Evolutionary conservation across 352 stramenopile genomes (phyloP), one percentile per base, ranked within the genome.

Genomic region (Phytopythium litorale): DNA sequence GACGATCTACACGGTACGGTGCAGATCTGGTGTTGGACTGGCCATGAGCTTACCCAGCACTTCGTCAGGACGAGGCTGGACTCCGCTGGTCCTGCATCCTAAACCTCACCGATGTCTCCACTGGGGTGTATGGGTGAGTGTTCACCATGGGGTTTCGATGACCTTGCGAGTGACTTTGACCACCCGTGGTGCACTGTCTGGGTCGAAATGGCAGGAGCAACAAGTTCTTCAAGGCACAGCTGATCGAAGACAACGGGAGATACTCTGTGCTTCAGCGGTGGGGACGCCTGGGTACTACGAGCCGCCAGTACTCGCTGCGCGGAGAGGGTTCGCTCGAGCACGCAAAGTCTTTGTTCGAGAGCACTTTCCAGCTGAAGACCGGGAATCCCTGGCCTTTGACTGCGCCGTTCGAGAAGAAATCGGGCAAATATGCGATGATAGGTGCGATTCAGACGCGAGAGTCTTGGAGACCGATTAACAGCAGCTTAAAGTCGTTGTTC

Each of bases 41-140:
- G 18, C 18, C 13, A 15, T 51, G 8, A 18, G 30, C 45, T 30
- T 19, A 32, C 45, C 21, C 6, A 30, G 9, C 5, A n/a, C 11
- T 46, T 8, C 40, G 6, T 19, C 53, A 90, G 79, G 81, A 89
- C 45, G 68, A 58, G 11, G 64, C 74, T 30, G 76, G 76, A 23
- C 46, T 80, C 49, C 76, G 76, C 55, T 91, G 82, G 82, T 79
- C 73, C 57, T 83, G 84, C 51, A 88, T 89, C 74, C 70, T 91
- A 56, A 91, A 83, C 48, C 75, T 78, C 32, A 88, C 79, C 52
- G 60, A 91, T 60, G 73, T 91, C 37, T 72, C 70, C 6, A 87
- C 77, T 49, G 82, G 79, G 12, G 66, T 62, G 19, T 81, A 76
- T 53, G 78, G 79, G 77, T 89, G 35, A 58, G 45, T n/a, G 21